A percentile compares a stretch with the other conserved stretches of the same genome.
Evolutionary conservation across 768 basidiomycete genomes (phyloP).

Genomic region (Kwoniella bestiolae): DNA sequence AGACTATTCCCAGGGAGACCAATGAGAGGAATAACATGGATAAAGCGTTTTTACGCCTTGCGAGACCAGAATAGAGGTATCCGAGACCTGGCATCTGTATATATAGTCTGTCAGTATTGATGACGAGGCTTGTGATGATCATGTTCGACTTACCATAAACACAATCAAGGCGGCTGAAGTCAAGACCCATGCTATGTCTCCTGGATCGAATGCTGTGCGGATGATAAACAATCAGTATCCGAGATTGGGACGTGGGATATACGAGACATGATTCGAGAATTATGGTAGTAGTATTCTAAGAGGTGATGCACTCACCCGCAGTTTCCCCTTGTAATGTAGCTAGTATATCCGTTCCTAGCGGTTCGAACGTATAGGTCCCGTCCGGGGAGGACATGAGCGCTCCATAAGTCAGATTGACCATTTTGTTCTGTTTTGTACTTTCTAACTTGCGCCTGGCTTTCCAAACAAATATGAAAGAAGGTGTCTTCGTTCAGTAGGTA

Average conservation of each 20-base stretch:
- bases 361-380: conserved; percentile 23
- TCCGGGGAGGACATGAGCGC: conserved; percentile 20
- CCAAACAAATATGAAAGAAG: no score
- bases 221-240: no score
- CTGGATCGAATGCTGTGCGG: conserved; percentile 42
- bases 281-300: no score
- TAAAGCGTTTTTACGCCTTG: conserved; percentile 90
- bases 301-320: conserved; percentile 38
- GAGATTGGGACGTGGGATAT: no score
- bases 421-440: background rate
- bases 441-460: no score
- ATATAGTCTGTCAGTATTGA: background rate
- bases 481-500: no score
- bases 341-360: conserved; percentile 44
- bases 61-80: conserved; percentile 75
- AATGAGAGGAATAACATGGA: conserved; percentile 84
- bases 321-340: conserved; percentile 20
- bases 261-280: no score
- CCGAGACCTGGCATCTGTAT: conserved; percentile 51
- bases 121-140: background rate
- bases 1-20: conserved; percentile 67
- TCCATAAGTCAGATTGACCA: conserved; percentile 47
- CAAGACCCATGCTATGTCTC: conserved; percentile 51
- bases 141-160: conserved; percentile 49
- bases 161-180: conserved; percentile 46